A percentile compares a stretch with the other conserved stretches of the same genome.
These are phyloP conservation scores for Stygiomarasmius scandens DNA, from an alignment of 1,284 basidiomycete species.

Conservation along the genomic window DNA sequence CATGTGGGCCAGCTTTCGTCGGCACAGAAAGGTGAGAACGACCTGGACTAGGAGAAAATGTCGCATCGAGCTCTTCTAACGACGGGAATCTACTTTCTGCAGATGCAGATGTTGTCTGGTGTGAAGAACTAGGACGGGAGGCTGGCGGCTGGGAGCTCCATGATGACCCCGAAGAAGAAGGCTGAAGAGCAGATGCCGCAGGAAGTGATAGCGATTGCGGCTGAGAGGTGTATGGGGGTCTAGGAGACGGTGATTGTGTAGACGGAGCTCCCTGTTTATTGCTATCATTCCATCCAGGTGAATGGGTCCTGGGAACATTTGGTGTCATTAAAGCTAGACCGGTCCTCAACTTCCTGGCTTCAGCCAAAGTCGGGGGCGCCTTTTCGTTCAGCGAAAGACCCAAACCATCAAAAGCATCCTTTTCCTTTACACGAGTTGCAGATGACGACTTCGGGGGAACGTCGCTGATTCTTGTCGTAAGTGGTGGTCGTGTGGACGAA, in stretches of 20 bases:
- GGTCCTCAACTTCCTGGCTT: conserved; percentile 70
- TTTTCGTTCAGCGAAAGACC: conserved; percentile 51
- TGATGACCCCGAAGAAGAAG: conserved; percentile 21
- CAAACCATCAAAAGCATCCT: conserved; percentile 79
- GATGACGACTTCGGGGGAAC: conserved; percentile 7
- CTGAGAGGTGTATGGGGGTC: conserved; percentile 43
- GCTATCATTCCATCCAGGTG: conserved; percentile 23
- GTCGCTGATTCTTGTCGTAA: conserved; percentile 24
- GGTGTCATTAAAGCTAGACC: conserved; percentile 56
- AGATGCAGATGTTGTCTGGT: conserved; percentile 29
- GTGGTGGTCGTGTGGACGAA: conserved; percentile 25
- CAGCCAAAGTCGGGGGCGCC: conserved; percentile 69
- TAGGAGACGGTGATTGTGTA: conserved; percentile 50
- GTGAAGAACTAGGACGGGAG: conserved; percentile 27
- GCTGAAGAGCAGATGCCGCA: conserved; percentile 25
- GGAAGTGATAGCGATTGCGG: conserved; percentile 29
- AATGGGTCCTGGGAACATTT: conserved; percentile 23
- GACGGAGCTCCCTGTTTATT: conserved; percentile 13
- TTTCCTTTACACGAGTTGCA: conserved; percentile 36
- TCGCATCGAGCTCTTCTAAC: conserved; percentile 74
- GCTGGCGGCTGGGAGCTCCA: conserved; percentile 30
- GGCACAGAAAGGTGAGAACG: conserved; percentile 12
- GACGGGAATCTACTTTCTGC: conserved; percentile 76
- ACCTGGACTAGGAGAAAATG: conserved; percentile 40
- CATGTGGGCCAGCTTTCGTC: conserved; percentile 10